Evolutionary conservation across 2,329 filamentous ascomycete species (phyloP).

Genomic region (Diplocarpon rosae): DNA sequence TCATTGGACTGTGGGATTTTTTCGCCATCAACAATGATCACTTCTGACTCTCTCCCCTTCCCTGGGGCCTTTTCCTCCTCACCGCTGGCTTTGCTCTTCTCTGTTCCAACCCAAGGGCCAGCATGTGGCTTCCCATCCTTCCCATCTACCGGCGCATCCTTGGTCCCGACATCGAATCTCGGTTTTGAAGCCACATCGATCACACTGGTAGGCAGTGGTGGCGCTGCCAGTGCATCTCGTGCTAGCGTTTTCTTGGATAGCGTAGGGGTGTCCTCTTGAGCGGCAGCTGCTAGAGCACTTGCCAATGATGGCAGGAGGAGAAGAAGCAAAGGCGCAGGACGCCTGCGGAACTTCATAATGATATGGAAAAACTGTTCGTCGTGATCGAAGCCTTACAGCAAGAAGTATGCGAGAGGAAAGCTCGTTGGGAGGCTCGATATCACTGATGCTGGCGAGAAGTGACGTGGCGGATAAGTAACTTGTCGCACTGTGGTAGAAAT

Average conservation of each 20-base stretch:
- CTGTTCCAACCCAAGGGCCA: constrained; percentile 64
- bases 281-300: constrained; percentile 28
- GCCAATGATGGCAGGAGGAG: constrained; percentile 49
- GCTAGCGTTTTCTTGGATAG: constrained; percentile 17
- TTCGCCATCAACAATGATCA: constrained; percentile 45
- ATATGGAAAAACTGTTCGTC: constrained; percentile 4
- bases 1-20: constrained; percentile 56
- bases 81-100: constrained; percentile 34
- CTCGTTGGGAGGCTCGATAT: background rate
- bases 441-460: background rate
- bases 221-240: constrained; percentile 14
- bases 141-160: constrained; percentile 83
- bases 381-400: background rate
- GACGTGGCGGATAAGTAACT: constrained; percentile 8
- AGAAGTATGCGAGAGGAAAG: background rate
- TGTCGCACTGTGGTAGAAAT: background rate
- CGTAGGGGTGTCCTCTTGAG: constrained; percentile 17
- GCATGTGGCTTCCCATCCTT: constrained; percentile 88
- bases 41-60: constrained; percentile 40
- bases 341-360: constrained; percentile 48
- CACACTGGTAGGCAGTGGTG: constrained; percentile 12
- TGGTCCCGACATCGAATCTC: constrained; percentile 39
- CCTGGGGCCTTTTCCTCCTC: constrained; percentile 25
- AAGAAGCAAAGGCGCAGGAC: constrained; percentile 44
- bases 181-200: constrained; percentile 26